A percentile compares a stretch with the other conserved stretches of the same genome.
phyloP scores from a whole-genome alignment of 1,139 yeast species.

The Candida sanyaensis region DNA sequence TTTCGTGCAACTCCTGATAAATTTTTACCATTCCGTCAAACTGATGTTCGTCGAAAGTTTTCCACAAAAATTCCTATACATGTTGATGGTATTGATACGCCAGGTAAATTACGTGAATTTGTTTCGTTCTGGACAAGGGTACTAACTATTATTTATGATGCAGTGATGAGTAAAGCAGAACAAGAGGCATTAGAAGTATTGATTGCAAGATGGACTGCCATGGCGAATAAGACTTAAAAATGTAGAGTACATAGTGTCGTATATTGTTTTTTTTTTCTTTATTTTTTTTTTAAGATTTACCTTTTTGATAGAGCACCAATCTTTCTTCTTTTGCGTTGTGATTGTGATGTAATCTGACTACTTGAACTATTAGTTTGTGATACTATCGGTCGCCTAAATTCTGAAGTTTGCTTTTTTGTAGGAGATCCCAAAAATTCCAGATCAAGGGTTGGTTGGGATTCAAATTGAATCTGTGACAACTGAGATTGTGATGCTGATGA shows the following conservation, averaged over 20 bases:
- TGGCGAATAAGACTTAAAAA: constrained; percentile 13
- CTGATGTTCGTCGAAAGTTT: constrained; percentile 21
- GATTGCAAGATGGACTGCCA: constrained; percentile 40
- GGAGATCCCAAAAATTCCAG: background rate
- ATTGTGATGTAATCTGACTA: constrained; percentile 1
- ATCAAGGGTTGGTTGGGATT: constrained; percentile 1
- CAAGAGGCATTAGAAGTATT: constrained; percentile 39
- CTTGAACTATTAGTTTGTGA: background rate
- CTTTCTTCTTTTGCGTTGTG: constrained; percentile 15
- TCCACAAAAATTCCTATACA: constrained; percentile 20
- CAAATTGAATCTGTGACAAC: background rate
- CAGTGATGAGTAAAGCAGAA: constrained; percentile 39
- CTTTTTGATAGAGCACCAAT: constrained; percentile 10
- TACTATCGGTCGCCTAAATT: background rate
- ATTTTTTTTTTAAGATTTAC: background rate
- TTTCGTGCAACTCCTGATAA: constrained; percentile 20
- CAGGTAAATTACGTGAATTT: constrained; percentile 37
- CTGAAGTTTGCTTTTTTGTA: background rate
- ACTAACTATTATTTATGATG: constrained; percentile 40
- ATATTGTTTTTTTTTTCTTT: background rate
- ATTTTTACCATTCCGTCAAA: constrained; percentile 30
- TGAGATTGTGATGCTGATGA: background rate
- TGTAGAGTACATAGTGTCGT: background rate
- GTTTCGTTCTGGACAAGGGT: constrained; percentile 53
- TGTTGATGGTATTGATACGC: constrained; percentile 28